These are phyloP conservation scores for Artomyces pyxidatus DNA, from an alignment of 768 basidiomycete species.

Conservation along the genomic window DNA sequence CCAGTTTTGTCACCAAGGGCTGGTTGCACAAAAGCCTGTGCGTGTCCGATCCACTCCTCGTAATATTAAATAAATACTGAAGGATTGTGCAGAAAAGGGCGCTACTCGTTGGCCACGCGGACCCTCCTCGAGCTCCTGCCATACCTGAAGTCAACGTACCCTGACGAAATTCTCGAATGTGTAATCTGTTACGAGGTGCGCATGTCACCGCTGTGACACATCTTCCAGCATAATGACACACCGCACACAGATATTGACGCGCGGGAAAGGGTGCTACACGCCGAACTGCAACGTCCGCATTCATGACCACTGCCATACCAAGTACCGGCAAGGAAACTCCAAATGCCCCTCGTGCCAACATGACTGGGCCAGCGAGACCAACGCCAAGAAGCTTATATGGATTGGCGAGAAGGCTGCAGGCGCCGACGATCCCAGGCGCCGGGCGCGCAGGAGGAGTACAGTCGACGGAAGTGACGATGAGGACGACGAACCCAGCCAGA, in stretches of 20 bases:
- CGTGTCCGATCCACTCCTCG: conserved; percentile 20
- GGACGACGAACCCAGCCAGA: conserved; percentile 12
- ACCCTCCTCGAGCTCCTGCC: conserved; percentile 63
- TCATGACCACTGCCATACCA: conserved; percentile 58
- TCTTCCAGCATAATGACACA: background rate
- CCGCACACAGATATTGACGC: conserved; percentile 53
- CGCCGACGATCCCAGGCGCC: conserved; percentile 13
- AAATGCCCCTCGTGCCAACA: conserved; percentile 49
- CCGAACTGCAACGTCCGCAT: conserved; percentile 55
- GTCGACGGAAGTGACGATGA: conserved; percentile 45
- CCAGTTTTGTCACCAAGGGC: conserved; percentile 77
- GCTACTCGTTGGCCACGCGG: conserved; percentile 72
- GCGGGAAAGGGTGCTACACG: conserved; percentile 54
- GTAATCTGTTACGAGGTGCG: conserved; percentile 63
- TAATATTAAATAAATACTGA: background rate
- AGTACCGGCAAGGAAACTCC: conserved; percentile 34
- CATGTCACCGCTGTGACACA: background rate
- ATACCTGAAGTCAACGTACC: conserved; percentile 68
- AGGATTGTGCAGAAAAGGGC: conserved; percentile 40
- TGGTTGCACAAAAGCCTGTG: conserved; percentile 73
- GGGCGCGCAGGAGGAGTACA: conserved; percentile 21
- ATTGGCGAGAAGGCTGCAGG: conserved; percentile 49
- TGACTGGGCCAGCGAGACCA: conserved; percentile 52
- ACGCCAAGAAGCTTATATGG: conserved; percentile 37
- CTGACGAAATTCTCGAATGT: conserved; percentile 66